These are phyloP conservation scores for Colletotrichum trifolii DNA, from an alignment of 2,329 filamentous ascomycete genomes.

Conservation along the genomic window DNA sequence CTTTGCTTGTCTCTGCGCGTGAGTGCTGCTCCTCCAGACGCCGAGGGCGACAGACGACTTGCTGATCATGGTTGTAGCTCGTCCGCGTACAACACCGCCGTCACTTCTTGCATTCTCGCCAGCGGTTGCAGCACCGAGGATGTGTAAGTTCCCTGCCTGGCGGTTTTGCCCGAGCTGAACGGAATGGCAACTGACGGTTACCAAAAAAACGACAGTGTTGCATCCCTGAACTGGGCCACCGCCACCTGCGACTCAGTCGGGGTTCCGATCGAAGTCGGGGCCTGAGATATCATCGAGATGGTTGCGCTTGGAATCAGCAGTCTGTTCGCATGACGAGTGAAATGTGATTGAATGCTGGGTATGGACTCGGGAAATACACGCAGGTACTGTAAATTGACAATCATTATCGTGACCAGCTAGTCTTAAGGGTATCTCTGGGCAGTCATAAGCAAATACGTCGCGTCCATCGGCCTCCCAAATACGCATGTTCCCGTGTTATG, in stretches of 20 bases:
- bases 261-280: slow-evolving; percentile 11
- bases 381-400: too few species aligned
- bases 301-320: too few species aligned
- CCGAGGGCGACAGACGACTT: background rate
- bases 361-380: too few species aligned
- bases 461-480: too few species aligned
- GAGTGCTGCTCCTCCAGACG: background rate
- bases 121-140: slow-evolving; percentile 15
- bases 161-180: background rate
- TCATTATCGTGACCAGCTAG: background rate
- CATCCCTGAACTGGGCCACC: slow-evolving; percentile 20
- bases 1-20: slow-evolving; percentile 37
- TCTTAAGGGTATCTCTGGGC: slow-evolving; percentile 25
- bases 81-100: slow-evolving; percentile 22
- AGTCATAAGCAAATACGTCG: background rate
- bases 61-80: slow-evolving; percentile 9
- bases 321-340: too few species aligned
- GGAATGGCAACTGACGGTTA: background rate
- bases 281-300: too few species aligned
- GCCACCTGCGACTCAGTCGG: slow-evolving; percentile 24
- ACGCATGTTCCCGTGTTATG: too few species aligned
- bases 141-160: slow-evolving; percentile 4
- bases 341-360: too few species aligned
- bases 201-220: slow-evolving; percentile 4
- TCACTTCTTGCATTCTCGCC: slow-evolving; percentile 20